These are phyloP conservation scores for Aureobasidium uvarum DNA, from an alignment of 2,329 filamentous ascomycete genomes.

Conservation along the genomic window DNA sequence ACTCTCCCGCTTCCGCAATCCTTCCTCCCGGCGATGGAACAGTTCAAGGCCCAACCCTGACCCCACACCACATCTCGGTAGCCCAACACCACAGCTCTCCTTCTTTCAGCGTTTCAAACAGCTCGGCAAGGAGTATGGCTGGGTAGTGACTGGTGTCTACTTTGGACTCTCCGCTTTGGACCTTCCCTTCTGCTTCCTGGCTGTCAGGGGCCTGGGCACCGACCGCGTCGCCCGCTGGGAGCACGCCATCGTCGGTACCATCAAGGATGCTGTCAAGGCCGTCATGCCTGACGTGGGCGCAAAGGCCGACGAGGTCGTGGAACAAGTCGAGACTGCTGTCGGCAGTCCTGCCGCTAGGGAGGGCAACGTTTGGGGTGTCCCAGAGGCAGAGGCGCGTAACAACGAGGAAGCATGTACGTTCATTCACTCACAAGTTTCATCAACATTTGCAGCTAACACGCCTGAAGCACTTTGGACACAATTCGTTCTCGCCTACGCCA, in stretches of 20 bases:
- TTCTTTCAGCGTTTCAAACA: conserved; percentile 70
- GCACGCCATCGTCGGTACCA: conserved; percentile 62
- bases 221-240: conserved; percentile 79
- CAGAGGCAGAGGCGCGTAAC: conserved; percentile 32
- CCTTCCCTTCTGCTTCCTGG: conserved; percentile 91
- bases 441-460: background rate
- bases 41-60: conserved; percentile 40
- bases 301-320: conserved; percentile 30
- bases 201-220: conserved; percentile 77
- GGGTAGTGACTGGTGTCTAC: conserved; percentile 91
- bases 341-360: conserved; percentile 39
- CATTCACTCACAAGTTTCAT: too few relatives aligned
- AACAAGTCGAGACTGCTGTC: conserved; percentile 33
- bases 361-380: conserved; percentile 31
- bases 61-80: conserved; percentile 38
- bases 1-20: conserved; percentile 5
- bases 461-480: conserved; percentile 70
- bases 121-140: conserved; percentile 89
- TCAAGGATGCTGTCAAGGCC: conserved; percentile 60
- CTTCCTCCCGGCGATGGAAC: conserved; percentile 37
- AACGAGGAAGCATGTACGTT: conserved; percentile 34
- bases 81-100: conserved; percentile 33
- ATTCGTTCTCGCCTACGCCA: conserved; percentile 87
- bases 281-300: conserved; percentile 47
- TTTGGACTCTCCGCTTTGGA: conserved; percentile 77